A percentile compares a stretch with the other conserved stretches of the same genome.
Evolutionary conservation across 2,329 filamentous ascomycete genomes (phyloP).

Genomic region (Chaetomiaceae sp.): DNA sequence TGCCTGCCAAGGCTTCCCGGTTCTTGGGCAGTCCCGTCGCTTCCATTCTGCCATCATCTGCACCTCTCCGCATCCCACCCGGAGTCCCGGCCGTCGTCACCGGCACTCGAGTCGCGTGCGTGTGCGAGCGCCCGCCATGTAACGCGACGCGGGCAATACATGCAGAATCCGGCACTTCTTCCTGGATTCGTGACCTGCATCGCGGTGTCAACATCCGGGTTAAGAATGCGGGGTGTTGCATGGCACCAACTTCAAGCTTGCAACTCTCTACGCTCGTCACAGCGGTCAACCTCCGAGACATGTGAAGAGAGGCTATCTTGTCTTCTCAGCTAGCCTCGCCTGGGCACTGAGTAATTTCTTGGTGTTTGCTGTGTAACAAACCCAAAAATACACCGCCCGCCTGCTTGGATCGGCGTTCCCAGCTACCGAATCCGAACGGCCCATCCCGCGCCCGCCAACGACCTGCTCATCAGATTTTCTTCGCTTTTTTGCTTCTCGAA

Average conservation of each 20-base stretch:
- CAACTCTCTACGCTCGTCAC: too few species aligned
- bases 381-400: background rate
- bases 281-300: too few species aligned
- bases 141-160: slow-evolving; percentile 6
- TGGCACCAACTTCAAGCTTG: background rate
- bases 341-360: background rate
- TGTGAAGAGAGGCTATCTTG: background rate
- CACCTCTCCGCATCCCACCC: background rate
- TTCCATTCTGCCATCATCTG: too few species aligned
- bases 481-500: background rate
- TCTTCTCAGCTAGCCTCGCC: background rate
- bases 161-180: background rate
- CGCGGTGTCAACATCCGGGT: background rate
- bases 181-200: slow-evolving; percentile 3
- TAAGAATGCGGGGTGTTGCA: background rate
- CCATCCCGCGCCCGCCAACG: background rate
- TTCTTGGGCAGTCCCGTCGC: background rate
- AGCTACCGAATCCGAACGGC: background rate
- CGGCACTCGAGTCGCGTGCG: background rate
- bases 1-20: background rate
- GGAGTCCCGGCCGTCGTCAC: background rate
- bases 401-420: background rate
- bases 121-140: slow-evolving; percentile 2
- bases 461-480: background rate
- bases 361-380: background rate